phyloP scores from a whole-genome alignment of 2,329 filamentous ascomycete genomes.

The Ceratocystis huliohia region DNA sequence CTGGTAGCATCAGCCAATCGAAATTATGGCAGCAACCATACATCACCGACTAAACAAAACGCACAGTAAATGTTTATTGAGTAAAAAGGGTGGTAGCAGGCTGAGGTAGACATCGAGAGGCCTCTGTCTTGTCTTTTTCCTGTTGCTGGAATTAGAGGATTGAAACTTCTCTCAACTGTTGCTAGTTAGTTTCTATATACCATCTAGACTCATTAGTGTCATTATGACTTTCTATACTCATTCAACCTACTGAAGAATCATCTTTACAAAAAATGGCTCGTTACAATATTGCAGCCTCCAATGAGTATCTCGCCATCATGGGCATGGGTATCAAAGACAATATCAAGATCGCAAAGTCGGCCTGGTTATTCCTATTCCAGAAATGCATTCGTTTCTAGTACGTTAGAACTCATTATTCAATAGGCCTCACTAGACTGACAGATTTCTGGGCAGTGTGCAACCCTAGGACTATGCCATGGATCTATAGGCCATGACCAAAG shows the following conservation, averaged over 20 bases:
- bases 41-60: too few relatives aligned
- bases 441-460: conserved; percentile 39
- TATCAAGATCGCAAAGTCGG: conserved; percentile 64
- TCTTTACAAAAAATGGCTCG: conserved; percentile 34
- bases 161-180: too few relatives aligned
- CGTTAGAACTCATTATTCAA: neutral
- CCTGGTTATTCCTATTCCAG: conserved; percentile 60
- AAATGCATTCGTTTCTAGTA: conserved; percentile 42
- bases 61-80: too few relatives aligned
- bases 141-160: too few relatives aligned
- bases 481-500: conserved; percentile 76
- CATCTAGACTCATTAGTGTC: conserved; percentile 8
- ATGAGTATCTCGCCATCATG: conserved; percentile 79
- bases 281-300: conserved; percentile 58
- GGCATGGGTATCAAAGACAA: conserved; percentile 59
- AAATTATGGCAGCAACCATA: too few relatives aligned
- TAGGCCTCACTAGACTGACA: neutral
- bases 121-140: neutral
- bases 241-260: conserved; percentile 18
- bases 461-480: conserved; percentile 74
- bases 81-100: neutral
- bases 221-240: neutral
- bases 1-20: too few relatives aligned
- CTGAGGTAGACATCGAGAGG: neutral
- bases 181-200: neutral